Evolutionary conservation across 2,329 filamentous ascomycete genomes (phyloP), one percentile per base, ranked within the genome.

Genomic region (Hymenoscyphus occultus): DNA sequence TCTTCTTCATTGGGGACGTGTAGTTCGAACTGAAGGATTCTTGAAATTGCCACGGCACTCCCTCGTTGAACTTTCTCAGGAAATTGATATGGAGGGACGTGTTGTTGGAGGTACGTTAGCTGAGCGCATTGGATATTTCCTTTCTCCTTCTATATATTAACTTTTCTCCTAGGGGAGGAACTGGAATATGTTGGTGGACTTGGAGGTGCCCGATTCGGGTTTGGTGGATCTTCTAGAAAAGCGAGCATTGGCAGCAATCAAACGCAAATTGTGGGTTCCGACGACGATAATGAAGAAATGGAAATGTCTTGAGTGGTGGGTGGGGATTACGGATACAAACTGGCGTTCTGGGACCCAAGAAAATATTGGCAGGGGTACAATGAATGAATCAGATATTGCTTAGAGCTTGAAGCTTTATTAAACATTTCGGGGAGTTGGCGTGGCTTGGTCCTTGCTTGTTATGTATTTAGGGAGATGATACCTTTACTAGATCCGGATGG

Each of bases 61-160:
- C 28, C 82, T 99, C 64, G 90, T 98, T 64, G 94, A 97, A 74
- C 84, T 99, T 10, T 96, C 92, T 63, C 92, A 97, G 77, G 93
- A 97, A 75, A 91, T 97, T 56, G 93, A 97, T 77, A 90, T 89
- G 72, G 95, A 98, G 74, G 93, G 93, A n/a, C 85, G 94, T 32
- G 90, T 99, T 6, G 84, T 98, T 5, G 90, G 90, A 62, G 94
- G 94, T 56, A 91, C 96, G 68, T 93, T 76, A 81, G 48, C 22
- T 28, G n/a, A n/a, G 22, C 22, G 10, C 48, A 96, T 16, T 83
- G 85, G 65, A 59, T 59, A 60, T 28, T 42, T 68, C 19, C 32
- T 39, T 61, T 64, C 40, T 65, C 42, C 45, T 7, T 14, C 69
- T 48, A 68, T 66, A 61, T 66, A 67, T 63, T 72, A 67, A 71